Evolutionary conservation across 1,284 basidiomycete genomes (phyloP), one percentile per base, ranked within the genome.

Genomic region (Trametes polyzona): DNA sequence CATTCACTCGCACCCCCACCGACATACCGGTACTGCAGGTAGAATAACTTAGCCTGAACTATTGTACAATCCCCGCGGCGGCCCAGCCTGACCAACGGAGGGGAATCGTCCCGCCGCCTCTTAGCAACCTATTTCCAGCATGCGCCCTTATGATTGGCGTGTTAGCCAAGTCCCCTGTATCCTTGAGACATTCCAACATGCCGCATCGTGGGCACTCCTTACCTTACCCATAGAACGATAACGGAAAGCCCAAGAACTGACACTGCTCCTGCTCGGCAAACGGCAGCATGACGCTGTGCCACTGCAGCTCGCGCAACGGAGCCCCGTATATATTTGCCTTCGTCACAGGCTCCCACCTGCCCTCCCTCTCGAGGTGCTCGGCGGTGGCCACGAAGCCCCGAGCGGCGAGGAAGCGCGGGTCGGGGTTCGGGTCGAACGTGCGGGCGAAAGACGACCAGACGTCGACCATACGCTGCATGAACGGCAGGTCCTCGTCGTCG

Each of bases 391-490:
- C 60, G 64, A 67, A 69, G 16, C 70, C 66, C 12, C 76, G 69
- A 2, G 73, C 74, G 4, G 59, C 50, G 19, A 78, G 69, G 63
- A 73, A 76, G 0, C 58, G 66, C 12, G 60, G 65, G 41, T 73
- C 68, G 1, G 75, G 76, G 61, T 79, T 78, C 4, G 77, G 78
- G 52, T 78, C 62, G 63, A 72, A 73, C 12, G 73, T 73, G 48
- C 76, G 70, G 16, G 72, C 75, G 58, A 78, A 80, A 3, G 71
- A 61, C 0, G 73, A 67, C 76, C 76, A 79, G 23, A 67, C 55
- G 56, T 78, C 77, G 26, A 74, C 55, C 30, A 63, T 65, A 48
- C 71, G 62, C 62, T 76, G 75, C 58, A 71, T 70, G 64, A 76
- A 71, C 3, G 71, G 70, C 21, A 77, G 67, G 57, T 77, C 77